These are phyloP conservation scores for Besnoitia besnoiti DNA, from an alignment of 169 alveolate species.

Conservation along the genomic window DNA sequence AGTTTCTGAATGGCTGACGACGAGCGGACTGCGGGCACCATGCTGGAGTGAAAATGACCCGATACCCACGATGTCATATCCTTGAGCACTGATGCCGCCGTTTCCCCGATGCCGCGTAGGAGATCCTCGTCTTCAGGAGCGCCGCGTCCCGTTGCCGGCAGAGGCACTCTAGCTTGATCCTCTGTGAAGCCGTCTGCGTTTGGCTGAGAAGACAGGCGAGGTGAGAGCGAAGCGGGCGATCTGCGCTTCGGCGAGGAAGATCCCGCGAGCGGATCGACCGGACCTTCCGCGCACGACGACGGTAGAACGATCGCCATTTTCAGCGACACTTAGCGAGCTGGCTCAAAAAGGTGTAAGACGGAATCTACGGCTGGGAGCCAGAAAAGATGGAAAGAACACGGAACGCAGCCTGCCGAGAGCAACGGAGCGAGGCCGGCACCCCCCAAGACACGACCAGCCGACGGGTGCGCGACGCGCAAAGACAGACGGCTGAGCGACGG, in stretches of 20 bases:
- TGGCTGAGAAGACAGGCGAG: not conserved
- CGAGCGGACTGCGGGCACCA: not conserved
- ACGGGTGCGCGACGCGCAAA: too few species aligned
- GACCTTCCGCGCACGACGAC: not conserved
- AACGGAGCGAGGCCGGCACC: too few species aligned
- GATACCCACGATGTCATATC: conserved; percentile 23
- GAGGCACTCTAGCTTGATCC: too few species aligned
- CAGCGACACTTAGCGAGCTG: too few species aligned
- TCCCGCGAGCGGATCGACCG: not conserved
- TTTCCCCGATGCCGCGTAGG: conserved; percentile 17
- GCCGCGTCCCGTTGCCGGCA: not conserved
- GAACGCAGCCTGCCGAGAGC: too few species aligned
- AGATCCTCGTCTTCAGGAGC: not conserved
- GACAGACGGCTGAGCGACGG: too few species aligned
- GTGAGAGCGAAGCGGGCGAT: not conserved
- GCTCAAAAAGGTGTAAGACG: too few species aligned
- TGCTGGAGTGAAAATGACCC: not conserved
- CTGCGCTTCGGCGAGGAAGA: not conserved
- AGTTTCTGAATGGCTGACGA: not conserved
- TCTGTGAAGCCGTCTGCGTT: too few species aligned
- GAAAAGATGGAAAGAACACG: too few species aligned
- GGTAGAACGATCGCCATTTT: not conserved
- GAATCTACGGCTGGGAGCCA: too few species aligned
- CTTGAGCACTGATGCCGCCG: not conserved
- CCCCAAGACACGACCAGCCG: too few species aligned